phyloP scores from a whole-genome alignment of 2,329 filamentous ascomycete species.

The Bipolaris gigantea region DNA sequence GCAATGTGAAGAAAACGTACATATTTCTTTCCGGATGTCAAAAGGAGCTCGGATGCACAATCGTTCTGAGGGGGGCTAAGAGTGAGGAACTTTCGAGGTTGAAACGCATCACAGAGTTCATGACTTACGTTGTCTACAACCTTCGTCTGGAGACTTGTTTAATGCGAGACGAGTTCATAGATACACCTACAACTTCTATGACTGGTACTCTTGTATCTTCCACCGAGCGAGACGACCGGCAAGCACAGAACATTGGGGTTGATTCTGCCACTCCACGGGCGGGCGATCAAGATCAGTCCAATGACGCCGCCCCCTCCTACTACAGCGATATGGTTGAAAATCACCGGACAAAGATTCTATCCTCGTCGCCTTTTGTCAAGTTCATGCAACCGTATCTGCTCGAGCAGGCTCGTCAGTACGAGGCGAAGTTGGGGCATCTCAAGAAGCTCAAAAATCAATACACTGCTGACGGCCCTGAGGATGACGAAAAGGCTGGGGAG shows the following conservation, averaged over 20 bases:
- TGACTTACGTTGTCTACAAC: constrained; percentile 99
- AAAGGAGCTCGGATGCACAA: constrained; percentile 90
- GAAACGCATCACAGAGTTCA: constrained; percentile 95
- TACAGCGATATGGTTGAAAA: constrained; percentile 95
- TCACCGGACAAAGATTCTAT: constrained; percentile 89
- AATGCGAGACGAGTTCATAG: constrained; percentile 88
- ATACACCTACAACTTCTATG: constrained; percentile 68
- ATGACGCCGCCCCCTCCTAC: constrained; percentile 84
- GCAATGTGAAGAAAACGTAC: constrained; percentile 86
- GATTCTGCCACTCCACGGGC: constrained; percentile 1
- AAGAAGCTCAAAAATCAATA: constrained; percentile 79
- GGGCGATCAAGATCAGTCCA: constrained; percentile 53
- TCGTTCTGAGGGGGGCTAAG: constrained; percentile 81
- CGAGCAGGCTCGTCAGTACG: constrained; percentile 88
- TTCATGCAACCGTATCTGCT: constrained; percentile 93
- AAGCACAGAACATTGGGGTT: not conserved
- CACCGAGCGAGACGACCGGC: constrained; percentile 12
- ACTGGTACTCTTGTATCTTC: constrained; percentile 38
- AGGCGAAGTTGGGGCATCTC: constrained; percentile 78
- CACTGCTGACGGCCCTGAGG: constrained; percentile 36
- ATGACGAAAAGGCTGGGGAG: constrained; percentile 37
- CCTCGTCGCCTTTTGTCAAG: constrained; percentile 93
- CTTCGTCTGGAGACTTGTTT: constrained; percentile 92
- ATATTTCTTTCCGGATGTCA: constrained; percentile 91
- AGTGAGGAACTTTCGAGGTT: constrained; percentile 72